These are phyloP conservation scores for Nepenthes mirabilis DNA, from an alignment of 148 eudicot species.

Conservation along the genomic window DNA sequence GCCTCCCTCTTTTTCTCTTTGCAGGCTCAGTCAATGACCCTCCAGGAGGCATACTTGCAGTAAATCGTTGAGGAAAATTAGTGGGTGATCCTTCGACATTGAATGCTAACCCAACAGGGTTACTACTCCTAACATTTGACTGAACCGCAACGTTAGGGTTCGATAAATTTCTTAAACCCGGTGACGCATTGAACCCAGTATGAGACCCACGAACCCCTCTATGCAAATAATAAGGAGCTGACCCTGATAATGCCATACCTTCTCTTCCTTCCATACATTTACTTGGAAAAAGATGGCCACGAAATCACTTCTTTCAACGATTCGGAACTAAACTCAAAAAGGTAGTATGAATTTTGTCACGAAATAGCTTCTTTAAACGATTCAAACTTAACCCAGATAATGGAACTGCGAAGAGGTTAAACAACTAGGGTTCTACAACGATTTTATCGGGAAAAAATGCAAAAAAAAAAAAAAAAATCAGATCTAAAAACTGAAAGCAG, in stretches of 20 bases:
- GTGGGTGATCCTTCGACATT: conserved; percentile 29
- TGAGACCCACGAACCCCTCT: conserved; percentile 14
- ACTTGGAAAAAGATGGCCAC: conserved; percentile 2
- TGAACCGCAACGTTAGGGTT: conserved; percentile 29
- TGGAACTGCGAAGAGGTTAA: conserved; percentile 7
- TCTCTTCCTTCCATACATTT: conserved; percentile 48
- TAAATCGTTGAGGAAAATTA: conserved; percentile 33
- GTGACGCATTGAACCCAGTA: conserved; percentile 19
- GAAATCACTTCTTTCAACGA: conserved; percentile 8
- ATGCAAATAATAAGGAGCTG: conserved; percentile 30
- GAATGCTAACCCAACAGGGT: conserved; percentile 27
- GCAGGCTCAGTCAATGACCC: conserved; percentile 28
- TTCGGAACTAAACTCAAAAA: background rate
- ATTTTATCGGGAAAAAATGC: conserved; percentile 3
- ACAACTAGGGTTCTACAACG: conserved; percentile 7
- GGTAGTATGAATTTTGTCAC: background rate
- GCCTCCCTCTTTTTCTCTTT: conserved; percentile 98
- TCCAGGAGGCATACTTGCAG: conserved; percentile 25
- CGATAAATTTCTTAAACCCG: conserved; percentile 22
- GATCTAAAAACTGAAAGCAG: conserved; percentile 16
- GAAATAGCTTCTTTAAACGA: background rate
- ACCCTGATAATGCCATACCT: conserved; percentile 41
- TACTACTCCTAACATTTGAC: conserved; percentile 17
- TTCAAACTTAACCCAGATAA: too few relatives aligned
- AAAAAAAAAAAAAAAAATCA: conserved; percentile 5